These are phyloP conservation scores for Tetracladium maxilliforme DNA, from an alignment of 2,329 filamentous ascomycete species.

Conservation along the genomic window DNA sequence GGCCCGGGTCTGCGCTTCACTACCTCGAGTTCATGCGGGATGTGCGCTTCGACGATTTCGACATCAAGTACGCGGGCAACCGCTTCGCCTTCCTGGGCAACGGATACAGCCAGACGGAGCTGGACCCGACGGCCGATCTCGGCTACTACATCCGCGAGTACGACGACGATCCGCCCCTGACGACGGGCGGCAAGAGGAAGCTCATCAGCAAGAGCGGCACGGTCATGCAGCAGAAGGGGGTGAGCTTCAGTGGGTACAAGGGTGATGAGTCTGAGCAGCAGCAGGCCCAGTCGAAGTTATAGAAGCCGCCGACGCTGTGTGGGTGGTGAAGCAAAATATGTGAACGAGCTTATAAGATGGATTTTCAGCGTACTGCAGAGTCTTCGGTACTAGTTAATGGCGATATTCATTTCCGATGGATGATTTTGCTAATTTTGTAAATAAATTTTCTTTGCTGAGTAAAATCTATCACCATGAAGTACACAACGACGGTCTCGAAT, in stretches of 20 bases:
- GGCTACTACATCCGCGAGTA: slow-evolving; percentile 20
- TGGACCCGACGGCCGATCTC: slow-evolving; percentile 21
- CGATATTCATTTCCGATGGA: no score
- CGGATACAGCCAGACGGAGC: slow-evolving; percentile 25
- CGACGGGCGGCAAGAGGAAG: slow-evolving; percentile 9
- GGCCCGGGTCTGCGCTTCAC: slow-evolving; percentile 30
- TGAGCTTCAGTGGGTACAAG: slow-evolving; percentile 8
- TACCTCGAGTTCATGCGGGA: slow-evolving; percentile 31
- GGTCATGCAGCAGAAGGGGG: slow-evolving; percentile 5
- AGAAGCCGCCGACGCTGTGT: no score
- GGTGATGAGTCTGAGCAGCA: no score
- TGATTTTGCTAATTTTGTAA: no score
- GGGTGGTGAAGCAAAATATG: no score
- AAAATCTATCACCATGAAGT: no score
- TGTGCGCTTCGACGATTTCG: slow-evolving; percentile 28
- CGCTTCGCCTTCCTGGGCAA: slow-evolving; percentile 24
- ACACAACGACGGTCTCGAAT: no score
- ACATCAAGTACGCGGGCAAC: slow-evolving; percentile 22
- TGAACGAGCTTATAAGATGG: no score
- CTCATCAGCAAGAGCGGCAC: slow-evolving; percentile 13
- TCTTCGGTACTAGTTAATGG: no score
- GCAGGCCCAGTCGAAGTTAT: no score
- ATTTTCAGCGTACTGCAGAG: no score
- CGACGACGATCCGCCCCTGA: slow-evolving; percentile 17
- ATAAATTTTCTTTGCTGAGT: no score